Percentiles rank a stretch among this genome's conserved stretches.
phyloP scores from a whole-genome alignment of 257 asterid species.

The Lantana camara region DNA sequence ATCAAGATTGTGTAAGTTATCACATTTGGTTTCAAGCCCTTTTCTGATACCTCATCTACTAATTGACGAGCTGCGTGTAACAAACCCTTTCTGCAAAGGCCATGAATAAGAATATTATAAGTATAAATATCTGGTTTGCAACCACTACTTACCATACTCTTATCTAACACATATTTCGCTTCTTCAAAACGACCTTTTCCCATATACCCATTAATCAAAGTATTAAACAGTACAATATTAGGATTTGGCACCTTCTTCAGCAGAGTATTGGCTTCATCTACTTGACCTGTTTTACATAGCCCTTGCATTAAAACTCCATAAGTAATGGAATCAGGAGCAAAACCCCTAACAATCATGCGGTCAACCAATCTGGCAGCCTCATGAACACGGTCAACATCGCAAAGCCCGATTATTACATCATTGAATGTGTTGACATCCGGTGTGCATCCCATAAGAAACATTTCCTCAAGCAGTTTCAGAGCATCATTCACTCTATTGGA shows the following conservation, averaged over 20 bases:
- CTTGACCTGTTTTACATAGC: conserved; percentile 65
- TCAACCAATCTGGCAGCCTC: conserved; percentile 93
- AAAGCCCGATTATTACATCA: conserved; percentile 77
- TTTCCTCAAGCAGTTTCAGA: conserved; percentile 80
- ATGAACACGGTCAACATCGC: conserved; percentile 65
- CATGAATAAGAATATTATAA: conserved; percentile 70
- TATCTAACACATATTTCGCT: conserved; percentile 63
- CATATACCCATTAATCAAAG: conserved; percentile 72
- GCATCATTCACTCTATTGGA: conserved; percentile 79
- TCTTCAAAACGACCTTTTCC: conserved; percentile 56
- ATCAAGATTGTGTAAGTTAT: conserved; percentile 79
- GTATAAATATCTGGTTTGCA: conserved; percentile 76
- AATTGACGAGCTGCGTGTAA: conserved; percentile 61
- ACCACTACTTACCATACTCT: conserved; percentile 43
- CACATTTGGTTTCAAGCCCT: conserved; percentile 60
- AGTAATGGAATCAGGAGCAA: conserved; percentile 73
- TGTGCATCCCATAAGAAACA: conserved; percentile 88
- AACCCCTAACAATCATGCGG: conserved; percentile 80
- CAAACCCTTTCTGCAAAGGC: conserved; percentile 72
- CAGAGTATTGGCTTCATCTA: conserved; percentile 65
- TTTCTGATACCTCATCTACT: conserved; percentile 51
- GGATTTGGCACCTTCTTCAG: conserved; percentile 71
- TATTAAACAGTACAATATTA: conserved; percentile 55
- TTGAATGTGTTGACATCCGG: conserved; percentile 90
- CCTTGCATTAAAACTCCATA: conserved; percentile 83